Base-by-base conservation (phyloP, 2,329 filamentous ascomycete species). In the Endothia cerciana region DNA sequence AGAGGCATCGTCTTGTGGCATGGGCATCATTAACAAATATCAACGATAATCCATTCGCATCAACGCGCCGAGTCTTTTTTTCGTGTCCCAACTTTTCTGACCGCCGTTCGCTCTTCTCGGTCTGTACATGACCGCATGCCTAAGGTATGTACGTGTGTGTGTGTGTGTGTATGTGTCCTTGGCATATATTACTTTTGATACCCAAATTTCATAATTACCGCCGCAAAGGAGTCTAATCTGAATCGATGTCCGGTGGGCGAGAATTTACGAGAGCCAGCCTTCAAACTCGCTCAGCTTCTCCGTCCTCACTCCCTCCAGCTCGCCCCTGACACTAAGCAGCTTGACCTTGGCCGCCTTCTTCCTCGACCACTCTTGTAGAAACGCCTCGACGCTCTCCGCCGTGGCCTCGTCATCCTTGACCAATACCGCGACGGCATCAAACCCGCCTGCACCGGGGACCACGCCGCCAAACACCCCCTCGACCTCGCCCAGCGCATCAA, bases 391-490 rank as follows among this genome's bases (percentile, higher is more conserved):
- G 15, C 81, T 79, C 28, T 75, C 74, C 64, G 90, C 79, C 1
- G 92, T 91, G 59, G 83, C 84, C 43, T 82, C 83, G 62, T 91
- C 88, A 72, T 97, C 92, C 72, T 85, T 84, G 70, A 97, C 87
- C 66, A 99, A 77, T 67, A 99, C 77, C 0, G 90, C 91, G 64
- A 97, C 84, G 1, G 95, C 95, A 81, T 99, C 95, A 74, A 91
- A 97, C 0, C 95, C 95, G 11, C 95, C 95, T 0, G 95, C 95
- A 0, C 95, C 95, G 0, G 95, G 95, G 0, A 97, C 95, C 0
- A 98, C 93, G 0, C 94, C 95, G 0, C 93, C 94, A 70, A 94
- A 87, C 3, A 98, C 93, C 6, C 94, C 95, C 0, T 90, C 84
- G 1, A 97, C 80, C 4, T 71, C 73, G n/a, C 79, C 85, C 65